These are phyloP conservation scores for Mucor saturninus DNA, from an alignment of 371 early-diverging fungal genomes.

Conservation along the genomic window DNA sequence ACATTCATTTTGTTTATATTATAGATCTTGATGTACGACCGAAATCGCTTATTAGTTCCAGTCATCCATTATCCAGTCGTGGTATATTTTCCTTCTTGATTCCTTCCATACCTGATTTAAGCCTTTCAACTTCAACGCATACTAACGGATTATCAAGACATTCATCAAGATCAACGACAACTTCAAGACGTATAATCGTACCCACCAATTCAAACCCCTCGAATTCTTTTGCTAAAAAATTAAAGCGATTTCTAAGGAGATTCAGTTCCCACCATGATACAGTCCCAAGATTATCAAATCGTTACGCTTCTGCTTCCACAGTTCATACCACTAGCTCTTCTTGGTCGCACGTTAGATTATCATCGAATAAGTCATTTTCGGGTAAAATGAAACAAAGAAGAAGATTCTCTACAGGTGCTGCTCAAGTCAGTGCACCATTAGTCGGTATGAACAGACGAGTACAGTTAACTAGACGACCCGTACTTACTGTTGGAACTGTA, in stretches of 20 bases:
- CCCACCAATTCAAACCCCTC: background rate
- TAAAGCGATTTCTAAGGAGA: slow-evolving; percentile 10
- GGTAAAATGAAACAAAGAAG: slow-evolving; percentile 8
- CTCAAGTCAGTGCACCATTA: slow-evolving; percentile 15
- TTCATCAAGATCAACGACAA: slow-evolving; percentile 23
- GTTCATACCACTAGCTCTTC: slow-evolving; percentile 14
- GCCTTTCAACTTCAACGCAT: slow-evolving; percentile 6
- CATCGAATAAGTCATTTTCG: background rate
- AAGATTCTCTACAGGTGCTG: background rate
- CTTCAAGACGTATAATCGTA: slow-evolving; percentile 1
- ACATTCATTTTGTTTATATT: background rate
- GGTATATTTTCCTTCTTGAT: slow-evolving; percentile 28
- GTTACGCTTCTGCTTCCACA: slow-evolving; percentile 15
- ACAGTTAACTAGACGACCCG: slow-evolving; percentile 18
- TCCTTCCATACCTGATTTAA: slow-evolving; percentile 19
- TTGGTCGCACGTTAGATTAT: slow-evolving; percentile 18
- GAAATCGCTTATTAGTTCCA: slow-evolving; percentile 20
- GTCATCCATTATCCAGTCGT: slow-evolving; percentile 24
- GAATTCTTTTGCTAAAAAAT: slow-evolving; percentile 1
- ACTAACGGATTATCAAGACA: slow-evolving; percentile 19
- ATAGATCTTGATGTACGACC: slow-evolving; percentile 26
- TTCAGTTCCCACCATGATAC: background rate
- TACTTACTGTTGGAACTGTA: slow-evolving; percentile 28
- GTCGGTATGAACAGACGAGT: slow-evolving; percentile 23
- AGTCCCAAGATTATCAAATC: slow-evolving; percentile 3